Evolutionary conservation across 2,329 filamentous ascomycete species (phyloP).

Genomic region (Xylariaceae sp.): DNA sequence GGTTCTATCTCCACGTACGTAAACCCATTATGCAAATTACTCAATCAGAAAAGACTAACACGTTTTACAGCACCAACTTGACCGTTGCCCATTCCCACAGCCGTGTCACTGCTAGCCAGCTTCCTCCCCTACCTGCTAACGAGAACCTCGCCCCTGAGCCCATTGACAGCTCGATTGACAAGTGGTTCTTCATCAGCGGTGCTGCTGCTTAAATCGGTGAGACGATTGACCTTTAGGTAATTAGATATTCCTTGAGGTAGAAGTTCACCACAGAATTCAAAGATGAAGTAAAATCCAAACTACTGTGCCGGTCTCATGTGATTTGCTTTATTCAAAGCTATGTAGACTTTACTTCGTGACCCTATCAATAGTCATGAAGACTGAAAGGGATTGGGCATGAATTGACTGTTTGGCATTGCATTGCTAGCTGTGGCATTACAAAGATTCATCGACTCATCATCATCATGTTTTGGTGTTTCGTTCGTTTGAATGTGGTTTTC

Average conservation of each 20-base stretch:
- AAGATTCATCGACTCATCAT: too few relatives aligned
- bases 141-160: conserved; percentile 79
- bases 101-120: conserved; percentile 62
- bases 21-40: neutral
- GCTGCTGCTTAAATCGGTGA: conserved; percentile 63
- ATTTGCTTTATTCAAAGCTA: conserved; percentile 7
- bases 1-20: conserved; percentile 79
- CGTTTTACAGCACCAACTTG: conserved; percentile 65
- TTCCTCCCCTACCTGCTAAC: conserved; percentile 71
- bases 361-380: neutral
- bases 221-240: conserved; percentile 30
- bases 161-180: conserved; percentile 95
- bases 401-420: neutral
- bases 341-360: conserved; percentile 3
- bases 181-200: conserved; percentile 99
- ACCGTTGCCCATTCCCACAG: conserved; percentile 67
- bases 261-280: conserved; percentile 11
- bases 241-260: conserved; percentile 14
- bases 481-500: neutral
- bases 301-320: conserved; percentile 9
- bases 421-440: too few relatives aligned
- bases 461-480: too few relatives aligned
- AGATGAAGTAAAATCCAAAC: conserved; percentile 13
- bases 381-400: neutral
- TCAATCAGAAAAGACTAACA: conserved; percentile 17